These are phyloP conservation scores for Pseudogymnoascus pannorum DNA, from an alignment of 2,329 filamentous ascomycete genomes.

Conservation along the genomic window DNA sequence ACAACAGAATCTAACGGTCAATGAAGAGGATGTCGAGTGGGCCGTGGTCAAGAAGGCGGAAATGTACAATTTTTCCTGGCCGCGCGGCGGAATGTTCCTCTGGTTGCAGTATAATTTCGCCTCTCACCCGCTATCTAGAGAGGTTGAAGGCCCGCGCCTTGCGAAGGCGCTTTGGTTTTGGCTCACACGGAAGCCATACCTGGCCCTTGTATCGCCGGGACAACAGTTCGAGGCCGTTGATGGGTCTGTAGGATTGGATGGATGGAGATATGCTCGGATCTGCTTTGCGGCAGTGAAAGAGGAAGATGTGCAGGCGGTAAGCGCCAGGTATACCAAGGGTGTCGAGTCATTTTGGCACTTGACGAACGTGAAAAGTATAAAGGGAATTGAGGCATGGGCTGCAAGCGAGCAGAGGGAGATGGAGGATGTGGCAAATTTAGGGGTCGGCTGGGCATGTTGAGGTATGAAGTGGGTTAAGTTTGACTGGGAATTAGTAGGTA, in stretches of 20 bases:
- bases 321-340: slow-evolving; percentile 58
- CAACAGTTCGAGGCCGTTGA: slow-evolving; percentile 63
- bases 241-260: slow-evolving; percentile 48
- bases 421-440: background rate
- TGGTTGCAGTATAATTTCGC: slow-evolving; percentile 71
- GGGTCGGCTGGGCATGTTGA: background rate
- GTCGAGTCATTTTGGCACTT: slow-evolving; percentile 71
- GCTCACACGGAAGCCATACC: slow-evolving; percentile 60
- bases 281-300: slow-evolving; percentile 83
- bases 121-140: slow-evolving; percentile 56
- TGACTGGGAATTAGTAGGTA: background rate
- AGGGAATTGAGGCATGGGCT: slow-evolving; percentile 36
- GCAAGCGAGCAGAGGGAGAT: background rate
- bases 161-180: slow-evolving; percentile 62
- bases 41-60: slow-evolving; percentile 66
- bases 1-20: slow-evolving; percentile 46
- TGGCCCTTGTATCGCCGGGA: slow-evolving; percentile 66
- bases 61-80: slow-evolving; percentile 71
- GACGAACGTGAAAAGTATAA: slow-evolving; percentile 57
- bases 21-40: slow-evolving; percentile 60
- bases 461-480: background rate
- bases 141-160: slow-evolving; percentile 48
- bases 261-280: slow-evolving; percentile 67
- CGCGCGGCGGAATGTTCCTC: slow-evolving; percentile 85
- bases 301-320: slow-evolving; percentile 56